Evolutionary conservation across 306 rosid species (phyloP).

Genomic region (Oxytropis ochrocephala): DNA sequence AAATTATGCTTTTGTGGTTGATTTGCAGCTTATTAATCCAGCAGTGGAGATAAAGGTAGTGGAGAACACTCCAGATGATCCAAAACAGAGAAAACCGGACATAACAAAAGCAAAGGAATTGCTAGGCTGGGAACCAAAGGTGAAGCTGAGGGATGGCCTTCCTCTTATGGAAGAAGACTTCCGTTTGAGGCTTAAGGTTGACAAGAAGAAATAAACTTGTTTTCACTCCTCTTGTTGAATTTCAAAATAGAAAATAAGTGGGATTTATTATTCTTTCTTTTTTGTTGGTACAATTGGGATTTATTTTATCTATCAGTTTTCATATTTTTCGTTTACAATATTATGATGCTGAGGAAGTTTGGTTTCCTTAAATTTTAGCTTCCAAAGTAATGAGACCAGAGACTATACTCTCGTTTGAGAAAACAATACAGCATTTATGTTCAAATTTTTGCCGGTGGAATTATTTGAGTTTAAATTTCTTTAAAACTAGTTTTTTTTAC

Average conservation of each 20-base stretch:
- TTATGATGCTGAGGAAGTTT: conserved; percentile 13
- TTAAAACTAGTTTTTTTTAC: too few relatives aligned
- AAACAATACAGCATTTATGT: neutral
- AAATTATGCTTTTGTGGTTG: neutral
- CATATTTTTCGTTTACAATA: neutral
- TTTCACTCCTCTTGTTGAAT: neutral
- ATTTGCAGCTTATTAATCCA: conserved; percentile 67
- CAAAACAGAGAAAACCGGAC: conserved; percentile 77
- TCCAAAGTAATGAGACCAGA: neutral
- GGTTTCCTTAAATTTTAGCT: neutral
- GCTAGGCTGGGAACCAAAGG: conserved; percentile 74
- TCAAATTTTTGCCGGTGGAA: conserved; percentile 16
- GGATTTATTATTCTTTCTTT: neutral
- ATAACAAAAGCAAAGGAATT: conserved; percentile 61
- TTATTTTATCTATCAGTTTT: neutral
- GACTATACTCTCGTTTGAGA: neutral
- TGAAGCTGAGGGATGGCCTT: conserved; percentile 59
- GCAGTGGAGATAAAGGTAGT: conserved; percentile 56
- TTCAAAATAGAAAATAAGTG: conserved; percentile 19
- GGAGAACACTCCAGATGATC: conserved; percentile 89
- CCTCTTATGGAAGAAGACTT: conserved; percentile 87
- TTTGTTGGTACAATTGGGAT: too few relatives aligned
- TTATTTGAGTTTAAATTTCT: neutral
- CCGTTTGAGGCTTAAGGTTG: conserved; percentile 60
- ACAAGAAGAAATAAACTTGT: conserved; percentile 18